phyloP scores from a whole-genome alignment of 108 stramenopile species.

The Nitzschia sp. region DNA sequence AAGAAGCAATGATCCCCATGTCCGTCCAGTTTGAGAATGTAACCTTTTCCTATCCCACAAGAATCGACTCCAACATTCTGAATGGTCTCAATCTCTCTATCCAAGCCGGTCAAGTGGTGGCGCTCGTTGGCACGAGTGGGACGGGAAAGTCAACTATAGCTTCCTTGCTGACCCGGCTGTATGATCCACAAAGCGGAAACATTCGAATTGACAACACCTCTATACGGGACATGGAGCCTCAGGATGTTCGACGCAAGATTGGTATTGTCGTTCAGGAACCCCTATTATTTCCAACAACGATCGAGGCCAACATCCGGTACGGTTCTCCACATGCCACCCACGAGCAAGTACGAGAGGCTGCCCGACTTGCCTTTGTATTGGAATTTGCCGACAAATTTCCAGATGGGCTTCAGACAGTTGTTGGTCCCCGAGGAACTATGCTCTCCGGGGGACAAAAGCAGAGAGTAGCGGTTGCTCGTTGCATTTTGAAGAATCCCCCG shows the following conservation, averaged over 20 bases:
- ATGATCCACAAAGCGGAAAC: conserved; percentile 82
- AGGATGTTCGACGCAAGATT: conserved; percentile 50
- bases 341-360: conserved; percentile 82
- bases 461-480: conserved; percentile 85
- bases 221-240: conserved; percentile 72
- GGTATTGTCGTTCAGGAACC: conserved; percentile 95
- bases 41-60: conserved; percentile 88
- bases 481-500: conserved; percentile 68
- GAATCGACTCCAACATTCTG: conserved; percentile 76
- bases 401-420: conserved; percentile 75
- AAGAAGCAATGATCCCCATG: neutral
- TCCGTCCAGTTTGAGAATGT: conserved; percentile 60
- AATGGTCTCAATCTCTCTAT: conserved; percentile 70
- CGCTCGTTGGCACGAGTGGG: conserved; percentile 94
- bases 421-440: conserved; percentile 70
- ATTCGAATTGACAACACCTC: conserved; percentile 85
- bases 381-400: conserved; percentile 77
- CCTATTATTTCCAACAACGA: conserved; percentile 87
- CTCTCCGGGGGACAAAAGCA: conserved; percentile 92
- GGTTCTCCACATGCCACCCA: conserved; percentile 66
- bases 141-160: conserved; percentile 89
- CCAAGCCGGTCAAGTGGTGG: conserved; percentile 82
- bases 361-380: conserved; percentile 88
- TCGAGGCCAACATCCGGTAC: conserved; percentile 89
- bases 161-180: conserved; percentile 88